Percentiles rank a stretch among this genome's conserved stretches.
Conservation (phyloP, 352 stramenopile genomes). For the Globisporangium parvum region DNA sequence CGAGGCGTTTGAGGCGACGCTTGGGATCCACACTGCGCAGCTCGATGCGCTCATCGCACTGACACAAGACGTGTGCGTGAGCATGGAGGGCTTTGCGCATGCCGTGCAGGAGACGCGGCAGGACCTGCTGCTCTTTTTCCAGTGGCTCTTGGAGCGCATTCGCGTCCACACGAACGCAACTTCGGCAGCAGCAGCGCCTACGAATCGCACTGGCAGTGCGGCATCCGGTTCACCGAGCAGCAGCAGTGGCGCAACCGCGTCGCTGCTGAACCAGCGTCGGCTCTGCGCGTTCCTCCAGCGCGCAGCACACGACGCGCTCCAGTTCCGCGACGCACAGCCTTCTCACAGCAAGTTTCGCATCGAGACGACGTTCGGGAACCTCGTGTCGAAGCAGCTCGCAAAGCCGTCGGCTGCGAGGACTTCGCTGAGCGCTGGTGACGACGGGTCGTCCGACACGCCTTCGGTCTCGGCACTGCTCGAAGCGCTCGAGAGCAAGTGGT, state of each 20-base stretch:
- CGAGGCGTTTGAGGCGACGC: constrained; percentile 16
- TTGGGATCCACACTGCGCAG: constrained; percentile 30
- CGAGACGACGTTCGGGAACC: constrained; percentile 65
- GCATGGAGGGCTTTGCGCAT: constrained; percentile 35
- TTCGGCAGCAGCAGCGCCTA: neutral
- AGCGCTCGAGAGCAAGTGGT: constrained; percentile 38
- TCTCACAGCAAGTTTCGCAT: constrained; percentile 35
- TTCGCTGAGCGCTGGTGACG: too few relatives aligned
- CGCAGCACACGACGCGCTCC: constrained; percentile 27
- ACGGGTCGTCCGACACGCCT: neutral
- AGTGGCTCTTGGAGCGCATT: constrained; percentile 61
- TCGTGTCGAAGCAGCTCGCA: constrained; percentile 30
- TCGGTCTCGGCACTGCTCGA: constrained; percentile 13
- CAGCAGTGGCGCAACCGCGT: constrained; percentile 22
- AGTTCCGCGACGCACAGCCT: constrained; percentile 36
- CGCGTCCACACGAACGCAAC: constrained; percentile 43
- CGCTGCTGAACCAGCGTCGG: constrained; percentile 49
- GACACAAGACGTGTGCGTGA: constrained; percentile 30
- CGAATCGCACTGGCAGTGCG: neutral
- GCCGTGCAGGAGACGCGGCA: constrained; percentile 46
- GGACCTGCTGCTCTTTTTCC: constrained; percentile 58
- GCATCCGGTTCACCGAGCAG: neutral
- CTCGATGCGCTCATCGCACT: constrained; percentile 32
- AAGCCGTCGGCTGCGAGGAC: neutral
- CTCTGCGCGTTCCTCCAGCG: constrained; percentile 49